Percentiles rank a stretch among this genome's conserved stretches.
Evolutionary conservation across 2,329 filamentous ascomycete genomes (phyloP).

Genomic region (Cytospora schulzeri): DNA sequence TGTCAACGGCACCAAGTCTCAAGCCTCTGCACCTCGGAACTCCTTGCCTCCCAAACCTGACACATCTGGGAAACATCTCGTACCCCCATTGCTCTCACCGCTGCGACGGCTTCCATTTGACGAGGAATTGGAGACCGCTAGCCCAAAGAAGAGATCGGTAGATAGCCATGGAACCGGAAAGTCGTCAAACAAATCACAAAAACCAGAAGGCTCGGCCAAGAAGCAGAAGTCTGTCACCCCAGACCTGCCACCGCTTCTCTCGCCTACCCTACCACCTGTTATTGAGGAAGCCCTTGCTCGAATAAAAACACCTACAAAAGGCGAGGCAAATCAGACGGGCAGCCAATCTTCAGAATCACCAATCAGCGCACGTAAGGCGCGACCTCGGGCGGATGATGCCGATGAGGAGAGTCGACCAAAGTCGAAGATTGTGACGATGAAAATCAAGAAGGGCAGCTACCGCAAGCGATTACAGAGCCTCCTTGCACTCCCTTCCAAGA

Average conservation of each 20-base stretch:
- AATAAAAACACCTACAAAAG: slow-evolving; percentile 35
- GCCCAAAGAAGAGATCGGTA: slow-evolving; percentile 35
- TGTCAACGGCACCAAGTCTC: slow-evolving; percentile 44
- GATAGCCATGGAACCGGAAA: slow-evolving; percentile 38
- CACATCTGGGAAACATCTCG: slow-evolving; percentile 40
- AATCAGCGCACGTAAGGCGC: slow-evolving; percentile 41
- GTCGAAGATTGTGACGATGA: slow-evolving; percentile 47
- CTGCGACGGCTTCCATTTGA: slow-evolving; percentile 48
- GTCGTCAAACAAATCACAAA: slow-evolving; percentile 32
- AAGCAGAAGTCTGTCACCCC: slow-evolving; percentile 44
- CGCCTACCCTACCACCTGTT: slow-evolving; percentile 56
- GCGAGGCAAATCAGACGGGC: slow-evolving; percentile 28
- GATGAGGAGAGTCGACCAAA: slow-evolving; percentile 35
- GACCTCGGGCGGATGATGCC: slow-evolving; percentile 34
- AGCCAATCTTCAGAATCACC: slow-evolving; percentile 38
- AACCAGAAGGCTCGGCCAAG: slow-evolving; percentile 33
- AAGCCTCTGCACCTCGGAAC: slow-evolving; percentile 40
- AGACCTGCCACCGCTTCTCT: slow-evolving; percentile 53
- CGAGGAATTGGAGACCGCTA: slow-evolving; percentile 37
- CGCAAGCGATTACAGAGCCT: slow-evolving; percentile 49
- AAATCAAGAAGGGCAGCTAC: slow-evolving; percentile 48
- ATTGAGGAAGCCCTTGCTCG: slow-evolving; percentile 51
- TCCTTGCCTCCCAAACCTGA: slow-evolving; percentile 44
- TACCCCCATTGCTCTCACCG: slow-evolving; percentile 58
- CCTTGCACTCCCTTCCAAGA: slow-evolving; percentile 46